Base-by-base conservation (phyloP, 75 land plant species). In the Sequoiadendron giganteum region DNA sequence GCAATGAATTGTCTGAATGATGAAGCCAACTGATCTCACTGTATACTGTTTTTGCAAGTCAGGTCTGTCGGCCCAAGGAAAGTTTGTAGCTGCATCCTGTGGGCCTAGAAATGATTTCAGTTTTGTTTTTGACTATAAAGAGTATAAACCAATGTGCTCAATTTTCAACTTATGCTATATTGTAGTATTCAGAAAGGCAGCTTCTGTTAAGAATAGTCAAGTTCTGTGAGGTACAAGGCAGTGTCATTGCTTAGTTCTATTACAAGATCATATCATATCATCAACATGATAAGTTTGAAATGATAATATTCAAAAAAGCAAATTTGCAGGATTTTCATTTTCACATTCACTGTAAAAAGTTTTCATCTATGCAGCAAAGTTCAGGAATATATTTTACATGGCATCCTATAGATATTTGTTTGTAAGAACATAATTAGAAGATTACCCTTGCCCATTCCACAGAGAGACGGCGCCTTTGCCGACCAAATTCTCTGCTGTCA, bases 401-500 rank as follows among this genome's bases (percentile, higher is more conserved):
- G 36, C 58, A 68, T 82, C 25, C 21, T 34, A 86, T 86, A 75
- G 48, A 43, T 28, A 28, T 32, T 10, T 52, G 61, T 25, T 49
- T 49, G 79, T 11, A 80, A 36, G n/a, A 48, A 34, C 18, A 85
- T 36, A 55, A 58, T 28, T 42, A 68, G 76, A 58, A 39, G 61
- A 52, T 40, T 90, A 97, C 99, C 96, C 90, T 97, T 34, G 99
- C 94, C 99, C 99, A 97, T 87, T 97, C 99, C 83, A 97, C 99
- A 54, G 97, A 94, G 0, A 97, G 89, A 78, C 90, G 92, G 47
- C 99, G 94, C 86, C 93, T 92, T 85, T 94, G 93, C 88, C 93
- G 90, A 13, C 99, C 99, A 90, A 97, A 97, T 77, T 97, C 95
- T 61, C 56, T 77, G 73, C 93, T 89, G 87, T 97, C 98, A 84